Evolutionary conservation across 2,329 filamentous ascomycete genomes (phyloP).

Genomic region (Epicoccum sorghinum): DNA sequence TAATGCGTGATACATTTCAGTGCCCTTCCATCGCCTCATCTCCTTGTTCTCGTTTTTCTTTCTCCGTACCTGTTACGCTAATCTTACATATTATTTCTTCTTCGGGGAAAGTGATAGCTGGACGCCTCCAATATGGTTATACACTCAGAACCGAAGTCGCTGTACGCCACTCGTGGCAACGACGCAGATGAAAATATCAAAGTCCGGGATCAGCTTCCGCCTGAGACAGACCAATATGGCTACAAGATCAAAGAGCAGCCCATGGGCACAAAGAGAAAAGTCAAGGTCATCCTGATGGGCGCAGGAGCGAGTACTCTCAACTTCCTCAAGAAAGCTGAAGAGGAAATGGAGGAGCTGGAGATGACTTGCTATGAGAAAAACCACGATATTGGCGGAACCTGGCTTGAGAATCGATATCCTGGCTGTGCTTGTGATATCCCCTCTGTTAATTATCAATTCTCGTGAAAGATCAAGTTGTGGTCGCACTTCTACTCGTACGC

Average conservation of each 20-base stretch:
- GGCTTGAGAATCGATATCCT: slow-evolving; percentile 51
- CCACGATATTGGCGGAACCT: slow-evolving; percentile 50
- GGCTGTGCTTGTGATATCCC: slow-evolving; percentile 48
- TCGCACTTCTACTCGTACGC: slow-evolving; percentile 51
- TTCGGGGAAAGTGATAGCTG: no score
- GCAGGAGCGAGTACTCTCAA: slow-evolving; percentile 52
- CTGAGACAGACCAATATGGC: slow-evolving; percentile 48
- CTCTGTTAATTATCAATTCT: slow-evolving; percentile 50
- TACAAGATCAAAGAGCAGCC: slow-evolving; percentile 53
- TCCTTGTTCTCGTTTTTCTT: neutral
- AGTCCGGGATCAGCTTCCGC: slow-evolving; percentile 38
- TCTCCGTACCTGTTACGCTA: neutral
- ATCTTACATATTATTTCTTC: no score
- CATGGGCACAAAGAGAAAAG: slow-evolving; percentile 49
- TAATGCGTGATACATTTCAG: neutral
- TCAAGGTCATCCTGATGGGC: slow-evolving; percentile 52
- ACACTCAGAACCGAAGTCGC: slow-evolving; percentile 27
- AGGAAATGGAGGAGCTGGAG: slow-evolving; percentile 49
- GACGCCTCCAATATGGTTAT: slow-evolving; percentile 18
- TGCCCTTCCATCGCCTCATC: neutral
- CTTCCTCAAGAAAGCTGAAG: slow-evolving; percentile 53
- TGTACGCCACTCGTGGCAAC: slow-evolving; percentile 26
- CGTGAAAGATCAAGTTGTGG: slow-evolving; percentile 58
- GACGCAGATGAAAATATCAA: slow-evolving; percentile 33
- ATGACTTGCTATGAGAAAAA: slow-evolving; percentile 53